Base-by-base conservation (phyloP, 805 yeast genomes). In the Lachancea sp. region DNA sequence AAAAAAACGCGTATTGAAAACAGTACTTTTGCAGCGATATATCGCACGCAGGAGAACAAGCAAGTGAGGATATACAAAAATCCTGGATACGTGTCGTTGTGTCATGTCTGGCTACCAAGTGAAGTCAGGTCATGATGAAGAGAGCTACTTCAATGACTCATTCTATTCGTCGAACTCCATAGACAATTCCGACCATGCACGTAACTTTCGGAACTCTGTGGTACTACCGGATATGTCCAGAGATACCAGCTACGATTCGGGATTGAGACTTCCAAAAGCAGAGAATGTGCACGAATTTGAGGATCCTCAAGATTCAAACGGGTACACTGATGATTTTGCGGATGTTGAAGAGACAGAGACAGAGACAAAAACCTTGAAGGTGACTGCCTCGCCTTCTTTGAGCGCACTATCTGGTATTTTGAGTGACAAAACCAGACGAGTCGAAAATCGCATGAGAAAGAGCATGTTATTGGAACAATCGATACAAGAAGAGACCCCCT, bases 351-450 rank as follows among this genome's bases (percentile, higher is more conserved):
- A 38, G 35, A 35, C 43, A 16, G 45, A 38, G 35, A 35, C 43
- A 16, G 42, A 38, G 22, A 44, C 47, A 13, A 38, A 44, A 30
- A 35, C 43, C 8, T 54, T 63, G 16, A 63, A 65, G 33, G 67
- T 70, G 65, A 67, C 72, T 3, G 60, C 70, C 18, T 70, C 74
- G 2, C 75, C 75, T 2, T 69, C 73, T 0, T 55, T 71, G 31
- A 65, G 71, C 46, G 74, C 73, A 0, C 48, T 71, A n/a, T 72
- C 73, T 1, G 63, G 63, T 31, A 62, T 70, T 20, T 53, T 71
- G 32, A 69, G 65, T 45, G 67, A 65, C 43, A 69, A 67, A 36
- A 58, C 66, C 4, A 61, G 58, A 26, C 54, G 48, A 38, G 63
- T 65, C 15, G 65, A 57, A 31, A 52, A 47, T 32, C 56, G 50